These are phyloP conservation scores for Dendryphion nanum DNA, from an alignment of 2,329 filamentous ascomycete species.

Conservation along the genomic window DNA sequence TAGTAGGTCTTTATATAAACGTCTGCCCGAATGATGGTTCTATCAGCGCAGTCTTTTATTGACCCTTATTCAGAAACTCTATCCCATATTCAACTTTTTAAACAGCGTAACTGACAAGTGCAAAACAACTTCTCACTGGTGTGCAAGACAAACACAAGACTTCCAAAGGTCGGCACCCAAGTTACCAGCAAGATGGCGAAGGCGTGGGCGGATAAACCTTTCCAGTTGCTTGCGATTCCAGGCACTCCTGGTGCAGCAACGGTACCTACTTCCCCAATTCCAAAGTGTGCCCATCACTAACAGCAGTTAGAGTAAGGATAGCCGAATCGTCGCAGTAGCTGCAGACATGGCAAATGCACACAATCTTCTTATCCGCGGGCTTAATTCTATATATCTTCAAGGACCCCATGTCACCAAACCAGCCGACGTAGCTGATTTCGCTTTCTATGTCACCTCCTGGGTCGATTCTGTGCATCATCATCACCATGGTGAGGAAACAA, in stretches of 20 bases:
- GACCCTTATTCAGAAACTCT: too few relatives aligned
- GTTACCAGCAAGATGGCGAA: too few relatives aligned
- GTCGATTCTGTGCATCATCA: background rate
- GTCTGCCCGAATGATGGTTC: too few relatives aligned
- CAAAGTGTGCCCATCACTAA: background rate
- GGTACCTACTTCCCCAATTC: background rate
- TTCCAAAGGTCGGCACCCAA: too few relatives aligned
- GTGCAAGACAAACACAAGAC: too few relatives aligned
- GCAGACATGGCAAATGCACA: constrained; percentile 30
- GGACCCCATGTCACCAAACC: background rate
- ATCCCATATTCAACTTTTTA: too few relatives aligned
- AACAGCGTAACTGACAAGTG: too few relatives aligned
- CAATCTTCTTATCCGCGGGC: constrained; percentile 19
- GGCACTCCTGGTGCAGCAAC: background rate
- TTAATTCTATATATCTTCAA: constrained; percentile 36
- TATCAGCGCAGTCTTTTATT: too few relatives aligned
- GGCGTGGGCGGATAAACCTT: background rate
- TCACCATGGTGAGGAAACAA: background rate
- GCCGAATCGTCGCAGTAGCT: constrained; percentile 3
- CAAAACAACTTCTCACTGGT: too few relatives aligned
- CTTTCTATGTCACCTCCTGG: background rate
- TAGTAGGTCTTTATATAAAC: too few relatives aligned
- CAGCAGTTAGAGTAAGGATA: background rate
- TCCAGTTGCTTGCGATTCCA: background rate
- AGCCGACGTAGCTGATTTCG: background rate